These are phyloP conservation scores for Eustoma russellianum DNA, from an alignment of 257 asterid genomes.

Conservation along the genomic window DNA sequence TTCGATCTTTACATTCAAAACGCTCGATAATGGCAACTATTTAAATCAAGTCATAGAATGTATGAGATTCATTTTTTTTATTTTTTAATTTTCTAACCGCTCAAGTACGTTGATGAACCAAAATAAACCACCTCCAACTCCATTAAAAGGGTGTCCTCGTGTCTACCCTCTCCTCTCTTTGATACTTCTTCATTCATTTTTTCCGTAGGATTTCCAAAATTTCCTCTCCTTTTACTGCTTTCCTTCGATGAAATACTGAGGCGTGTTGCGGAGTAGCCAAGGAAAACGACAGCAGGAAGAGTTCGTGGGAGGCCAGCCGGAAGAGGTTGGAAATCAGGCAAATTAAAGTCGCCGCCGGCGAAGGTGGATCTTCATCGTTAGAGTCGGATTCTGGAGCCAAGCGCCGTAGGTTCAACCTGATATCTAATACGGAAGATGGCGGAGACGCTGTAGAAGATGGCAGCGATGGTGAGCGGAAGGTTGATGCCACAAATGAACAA, in stretches of 20 bases:
- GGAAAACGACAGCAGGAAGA: constrained; percentile 27
- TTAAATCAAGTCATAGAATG: too few species aligned
- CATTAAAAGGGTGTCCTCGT: too few species aligned
- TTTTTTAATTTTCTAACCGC: too few species aligned
- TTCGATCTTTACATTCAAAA: too few species aligned
- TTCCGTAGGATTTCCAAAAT: too few species aligned
- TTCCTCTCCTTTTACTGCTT: too few species aligned
- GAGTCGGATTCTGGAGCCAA: constrained; percentile 12
- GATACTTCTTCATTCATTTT: too few species aligned
- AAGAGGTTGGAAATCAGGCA: constrained; percentile 47
- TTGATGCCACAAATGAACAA: not conserved
- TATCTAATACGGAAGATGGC: constrained; percentile 1
- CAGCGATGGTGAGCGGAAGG: not conserved
- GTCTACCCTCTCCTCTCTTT: too few species aligned
- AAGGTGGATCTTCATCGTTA: not conserved
- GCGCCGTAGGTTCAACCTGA: constrained; percentile 27
- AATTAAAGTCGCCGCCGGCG: constrained; percentile 17
- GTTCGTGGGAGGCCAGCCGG: constrained; percentile 38
- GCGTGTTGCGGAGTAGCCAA: constrained; percentile 39
- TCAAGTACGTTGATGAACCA: too few species aligned
- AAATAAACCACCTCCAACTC: too few species aligned
- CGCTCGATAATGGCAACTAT: too few species aligned
- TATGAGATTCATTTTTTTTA: too few species aligned
- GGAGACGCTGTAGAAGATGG: constrained; percentile 20
- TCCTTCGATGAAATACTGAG: constrained; percentile 10